Evolutionary conservation across 495 filamentous ascomycete genomes (phyloP).

Genomic region (Penicillium fimorum): DNA sequence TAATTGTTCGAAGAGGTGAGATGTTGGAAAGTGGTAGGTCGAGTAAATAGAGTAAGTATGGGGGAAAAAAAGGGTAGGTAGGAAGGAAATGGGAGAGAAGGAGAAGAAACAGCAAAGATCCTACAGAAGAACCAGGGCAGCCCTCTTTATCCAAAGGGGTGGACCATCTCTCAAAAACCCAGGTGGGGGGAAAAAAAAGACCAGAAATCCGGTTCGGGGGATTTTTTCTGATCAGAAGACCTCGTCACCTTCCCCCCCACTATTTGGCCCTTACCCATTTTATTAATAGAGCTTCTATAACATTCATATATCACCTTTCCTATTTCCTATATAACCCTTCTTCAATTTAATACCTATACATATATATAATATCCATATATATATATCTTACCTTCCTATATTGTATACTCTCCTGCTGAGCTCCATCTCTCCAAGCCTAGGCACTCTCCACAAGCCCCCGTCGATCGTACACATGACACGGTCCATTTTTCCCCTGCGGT

Average conservation of each 20-base stretch:
- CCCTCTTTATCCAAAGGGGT: constrained; percentile 16
- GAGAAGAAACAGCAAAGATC: not conserved
- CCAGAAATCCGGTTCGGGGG: constrained; percentile 29
- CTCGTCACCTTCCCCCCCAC: constrained; percentile 33
- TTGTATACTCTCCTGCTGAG: not conserved
- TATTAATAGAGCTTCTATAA: too few species aligned
- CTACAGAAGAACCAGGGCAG: constrained; percentile 9
- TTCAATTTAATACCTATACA: not conserved
- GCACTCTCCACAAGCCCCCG: constrained; percentile 23
- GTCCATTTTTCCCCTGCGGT: constrained; percentile 32
- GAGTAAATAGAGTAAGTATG: not conserved
- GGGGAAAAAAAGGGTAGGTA: not conserved
- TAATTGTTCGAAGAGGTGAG: not conserved
- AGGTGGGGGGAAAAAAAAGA: constrained; percentile 5
- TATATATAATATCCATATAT: too few species aligned
- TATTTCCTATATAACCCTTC: not conserved
- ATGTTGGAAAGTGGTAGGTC: not conserved
- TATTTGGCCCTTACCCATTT: constrained; percentile 1
- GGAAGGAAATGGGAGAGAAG: constrained; percentile 4
- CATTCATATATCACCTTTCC: too few species aligned
- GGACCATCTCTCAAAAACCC: constrained; percentile 4
- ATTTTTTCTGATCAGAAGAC: constrained; percentile 46
- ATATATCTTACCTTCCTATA: not conserved
- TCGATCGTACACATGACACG: constrained; percentile 46
- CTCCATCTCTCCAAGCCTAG: constrained; percentile 3